Conservation (phyloP, 2,329 filamentous ascomycete species). For the Scedosporium aurantiacum region DNA sequence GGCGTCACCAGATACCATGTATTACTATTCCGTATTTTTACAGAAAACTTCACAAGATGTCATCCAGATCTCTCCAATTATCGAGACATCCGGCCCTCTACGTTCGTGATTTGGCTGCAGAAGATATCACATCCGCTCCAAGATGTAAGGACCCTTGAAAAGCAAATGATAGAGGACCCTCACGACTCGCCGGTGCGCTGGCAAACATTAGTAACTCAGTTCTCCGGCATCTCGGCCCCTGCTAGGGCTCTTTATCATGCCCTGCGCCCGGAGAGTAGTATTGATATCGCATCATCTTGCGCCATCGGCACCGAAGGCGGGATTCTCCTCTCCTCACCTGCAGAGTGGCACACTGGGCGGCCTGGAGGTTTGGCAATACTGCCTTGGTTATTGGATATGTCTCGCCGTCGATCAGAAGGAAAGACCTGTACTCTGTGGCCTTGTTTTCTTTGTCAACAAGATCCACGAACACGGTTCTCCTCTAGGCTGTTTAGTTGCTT, state of each 20-base stretch:
- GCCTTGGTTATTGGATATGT: no score
- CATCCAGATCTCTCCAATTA: not conserved
- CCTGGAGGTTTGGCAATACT: not conserved
- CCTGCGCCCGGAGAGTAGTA: not conserved
- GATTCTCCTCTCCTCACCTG: not conserved
- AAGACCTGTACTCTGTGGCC: no score
- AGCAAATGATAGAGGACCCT: not conserved
- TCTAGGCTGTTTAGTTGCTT: no score
- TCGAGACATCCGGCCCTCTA: not conserved
- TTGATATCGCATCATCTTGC: not conserved
- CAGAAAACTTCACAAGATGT: not conserved
- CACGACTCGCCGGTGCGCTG: not conserved
- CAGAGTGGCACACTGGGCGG: not conserved
- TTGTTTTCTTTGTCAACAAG: no score
- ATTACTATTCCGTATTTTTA: not conserved
- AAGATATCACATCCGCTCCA: not conserved
- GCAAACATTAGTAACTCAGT: not conserved
- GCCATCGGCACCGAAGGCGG: not conserved
- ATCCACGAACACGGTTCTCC: no score
- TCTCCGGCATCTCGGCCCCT: not conserved
- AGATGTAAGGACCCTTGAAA: not conserved
- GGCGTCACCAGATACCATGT: not conserved
- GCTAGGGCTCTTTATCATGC: not conserved
- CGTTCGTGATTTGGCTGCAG: not conserved
- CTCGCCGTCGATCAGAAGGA: no score